Conservation (phyloP, 176 grass and related monocot genomes). For the Chloris gayana region DNA sequence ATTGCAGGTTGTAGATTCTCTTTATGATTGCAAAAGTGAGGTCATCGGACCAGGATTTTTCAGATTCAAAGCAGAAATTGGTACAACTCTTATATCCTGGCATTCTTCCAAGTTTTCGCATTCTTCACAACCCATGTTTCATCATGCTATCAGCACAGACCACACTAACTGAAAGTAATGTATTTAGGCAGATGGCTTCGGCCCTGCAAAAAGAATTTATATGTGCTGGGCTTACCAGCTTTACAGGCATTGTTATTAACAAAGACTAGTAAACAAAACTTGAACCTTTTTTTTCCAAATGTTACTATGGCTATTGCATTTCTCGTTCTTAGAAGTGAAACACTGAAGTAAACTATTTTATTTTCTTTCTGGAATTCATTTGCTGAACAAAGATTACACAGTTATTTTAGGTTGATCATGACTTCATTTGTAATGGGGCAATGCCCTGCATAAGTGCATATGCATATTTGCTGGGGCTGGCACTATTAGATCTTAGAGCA, state of each 20-base stretch:
- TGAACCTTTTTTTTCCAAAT: background rate
- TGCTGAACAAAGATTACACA: constrained; percentile 12
- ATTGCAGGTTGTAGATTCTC: constrained; percentile 89
- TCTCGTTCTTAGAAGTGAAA: background rate
- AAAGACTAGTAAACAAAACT: background rate
- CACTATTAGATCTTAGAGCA: background rate
- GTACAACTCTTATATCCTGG: constrained; percentile 45
- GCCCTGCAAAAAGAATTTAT: background rate
- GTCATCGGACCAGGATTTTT: constrained; percentile 99
- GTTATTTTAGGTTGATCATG: background rate
- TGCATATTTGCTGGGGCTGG: background rate
- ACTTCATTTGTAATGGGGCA: background rate
- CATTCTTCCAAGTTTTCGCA: background rate
- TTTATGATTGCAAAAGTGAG: constrained; percentile 99
- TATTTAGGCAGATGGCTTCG: background rate
- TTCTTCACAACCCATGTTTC: no score
- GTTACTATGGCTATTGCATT: background rate
- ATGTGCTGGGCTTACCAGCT: background rate
- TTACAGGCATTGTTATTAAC: background rate
- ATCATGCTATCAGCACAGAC: no score
- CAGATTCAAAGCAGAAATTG: constrained; percentile 99
- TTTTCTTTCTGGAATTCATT: background rate
- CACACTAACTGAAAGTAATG: no score
- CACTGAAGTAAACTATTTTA: background rate
- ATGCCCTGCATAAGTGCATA: background rate